phyloP scores from a whole-genome alignment of 306 rosid genomes.

The Dryas drummondii region DNA sequence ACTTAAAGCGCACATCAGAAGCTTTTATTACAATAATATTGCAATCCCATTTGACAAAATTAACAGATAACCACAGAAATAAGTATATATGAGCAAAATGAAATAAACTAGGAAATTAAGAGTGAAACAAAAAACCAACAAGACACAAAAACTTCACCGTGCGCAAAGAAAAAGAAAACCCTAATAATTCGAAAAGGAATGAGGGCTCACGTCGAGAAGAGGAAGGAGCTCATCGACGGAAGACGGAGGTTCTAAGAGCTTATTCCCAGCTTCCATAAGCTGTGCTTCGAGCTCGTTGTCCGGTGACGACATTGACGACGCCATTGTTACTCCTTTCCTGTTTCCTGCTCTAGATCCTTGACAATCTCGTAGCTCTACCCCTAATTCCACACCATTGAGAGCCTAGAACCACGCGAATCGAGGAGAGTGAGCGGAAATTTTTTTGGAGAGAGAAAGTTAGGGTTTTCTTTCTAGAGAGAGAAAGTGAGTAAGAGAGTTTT shows the following conservation, averaged over 20 bases:
- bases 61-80: not conserved
- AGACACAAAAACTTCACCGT: not conserved
- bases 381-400: conserved; percentile 51
- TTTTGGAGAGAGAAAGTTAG: conserved; percentile 39
- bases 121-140: not conserved
- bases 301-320: conserved; percentile 57
- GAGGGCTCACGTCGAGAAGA: conserved; percentile 64
- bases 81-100: not conserved
- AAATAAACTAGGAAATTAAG: not conserved
- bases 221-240: conserved; percentile 68
- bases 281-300: conserved; percentile 57
- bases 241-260: conserved; percentile 70
- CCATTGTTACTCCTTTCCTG: conserved; percentile 42
- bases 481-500: conserved; percentile 15
- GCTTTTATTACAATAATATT: not conserved
- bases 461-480: conserved; percentile 41
- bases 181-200: not conserved
- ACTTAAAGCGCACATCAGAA: conserved; percentile 7
- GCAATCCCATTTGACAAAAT: conserved; percentile 10
- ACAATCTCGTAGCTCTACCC: conserved; percentile 18
- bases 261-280: conserved; percentile 68
- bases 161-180: not conserved
- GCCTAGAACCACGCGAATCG: conserved; percentile 29
- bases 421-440: conserved; percentile 17
- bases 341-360: conserved; percentile 47